Evolutionary conservation across 2,329 filamentous ascomycete species (phyloP), one percentile per base, ranked within the genome.

Genomic region (Colletotrichum gigasporum): DNA sequence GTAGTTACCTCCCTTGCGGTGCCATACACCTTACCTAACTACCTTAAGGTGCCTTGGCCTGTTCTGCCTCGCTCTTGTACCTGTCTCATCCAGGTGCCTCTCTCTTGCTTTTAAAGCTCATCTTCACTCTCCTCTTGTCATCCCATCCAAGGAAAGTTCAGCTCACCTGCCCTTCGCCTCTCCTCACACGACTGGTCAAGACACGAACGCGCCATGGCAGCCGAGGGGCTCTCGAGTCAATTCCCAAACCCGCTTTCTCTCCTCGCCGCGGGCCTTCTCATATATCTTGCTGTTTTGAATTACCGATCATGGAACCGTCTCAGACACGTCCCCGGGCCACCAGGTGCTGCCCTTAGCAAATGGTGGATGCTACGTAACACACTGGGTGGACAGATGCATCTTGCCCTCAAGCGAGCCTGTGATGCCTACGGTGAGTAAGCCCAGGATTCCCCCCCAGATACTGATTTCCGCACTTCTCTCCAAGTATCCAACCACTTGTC

Each of bases 291-390:
- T 5, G 51, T 44, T 26, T 42, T 66, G 64, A 63, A 41, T 37
- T 68, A 68, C 59, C 58, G 59, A 34, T 63, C 51, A n/a, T 77
- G 75, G 74, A 69, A 72, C 56, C 74, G 73, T 37, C 69, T 78
- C 30, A 74, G 71, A 7, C 74, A 78, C 54, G 63, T 78, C 20
- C 76, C 75, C 0, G 76, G 75, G 0, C 76, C 76, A 1, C 73
- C 74, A 55, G 70, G 71, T 66, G 74, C 73, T 10, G 70, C 70
- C 12, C 69, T 77, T 47, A 76, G 73, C 57, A 74, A 76, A 42
- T 70, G 68, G 20, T 77, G 75, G 74, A 72, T 76, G 65, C 67
- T 75, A 68, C 66, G 66, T 68, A 68, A 66, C 66, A 68, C 66
- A 68, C 51, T 68, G 42, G 55, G 63, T 68, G 66, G 66, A 48